Evolutionary conservation across 495 filamentous ascomycete genomes (phyloP).

Genomic region (Tuber calosporum): DNA sequence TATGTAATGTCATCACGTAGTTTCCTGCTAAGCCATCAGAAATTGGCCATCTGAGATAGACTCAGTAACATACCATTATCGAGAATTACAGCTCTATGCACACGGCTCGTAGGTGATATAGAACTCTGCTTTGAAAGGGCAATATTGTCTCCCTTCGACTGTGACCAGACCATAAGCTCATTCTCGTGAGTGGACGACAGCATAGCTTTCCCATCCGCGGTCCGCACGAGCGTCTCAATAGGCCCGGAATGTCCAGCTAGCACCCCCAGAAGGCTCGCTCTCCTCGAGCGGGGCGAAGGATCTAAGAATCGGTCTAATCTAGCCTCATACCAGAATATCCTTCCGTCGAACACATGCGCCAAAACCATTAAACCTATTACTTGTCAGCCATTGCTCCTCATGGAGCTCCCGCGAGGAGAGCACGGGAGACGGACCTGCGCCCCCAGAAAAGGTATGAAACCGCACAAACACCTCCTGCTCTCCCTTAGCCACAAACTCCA

Average conservation of each 20-base stretch:
- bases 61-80: constrained; percentile 65
- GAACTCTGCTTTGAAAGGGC: constrained; percentile 61
- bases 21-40: constrained; percentile 63
- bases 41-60: constrained; percentile 69
- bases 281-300: constrained; percentile 58
- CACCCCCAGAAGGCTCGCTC: constrained; percentile 53
- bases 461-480: constrained; percentile 56
- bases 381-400: background rate
- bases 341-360: constrained; percentile 79
- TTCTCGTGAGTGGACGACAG: constrained; percentile 73
- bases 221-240: constrained; percentile 78
- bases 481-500: constrained; percentile 12
- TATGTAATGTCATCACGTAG: constrained; percentile 74
- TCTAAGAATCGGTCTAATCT: constrained; percentile 76
- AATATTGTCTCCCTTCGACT: constrained; percentile 49
- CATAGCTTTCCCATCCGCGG: constrained; percentile 68
- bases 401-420: background rate
- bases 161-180: constrained; percentile 77
- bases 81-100: constrained; percentile 78
- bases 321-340: constrained; percentile 71
- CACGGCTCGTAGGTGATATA: constrained; percentile 63
- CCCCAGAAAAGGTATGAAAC: constrained; percentile 63
- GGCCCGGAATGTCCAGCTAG: constrained; percentile 81
- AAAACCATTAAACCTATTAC: constrained; percentile 60
- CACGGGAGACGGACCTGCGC: constrained; percentile 39